A percentile compares a stretch with the other conserved stretches of the same genome.
Evolutionary conservation across 1,139 yeast species (phyloP).

Genomic region (Hemisphaericaspora xylanilytica): DNA sequence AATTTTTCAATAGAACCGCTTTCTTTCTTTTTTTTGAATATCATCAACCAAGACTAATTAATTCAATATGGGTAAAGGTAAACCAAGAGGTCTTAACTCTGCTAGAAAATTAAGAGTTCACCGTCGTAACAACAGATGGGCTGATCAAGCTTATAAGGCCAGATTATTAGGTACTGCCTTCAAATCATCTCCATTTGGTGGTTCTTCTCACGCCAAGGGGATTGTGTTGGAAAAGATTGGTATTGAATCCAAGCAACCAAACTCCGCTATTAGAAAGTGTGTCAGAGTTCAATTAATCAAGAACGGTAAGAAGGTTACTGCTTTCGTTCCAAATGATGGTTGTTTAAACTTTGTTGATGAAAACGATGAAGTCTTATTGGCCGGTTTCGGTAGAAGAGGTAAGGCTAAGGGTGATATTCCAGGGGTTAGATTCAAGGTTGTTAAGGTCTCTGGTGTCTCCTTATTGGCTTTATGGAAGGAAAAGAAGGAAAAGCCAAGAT

Average conservation of each 20-base stretch:
- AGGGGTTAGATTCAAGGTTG: constrained; percentile 99
- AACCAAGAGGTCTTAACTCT: constrained; percentile 98
- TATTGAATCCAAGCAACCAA: constrained; percentile 99
- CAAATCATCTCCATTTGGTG: constrained; percentile 99
- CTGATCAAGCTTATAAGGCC: constrained; percentile 96
- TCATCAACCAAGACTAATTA: constrained; percentile 3
- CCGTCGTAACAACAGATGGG: constrained; percentile 99
- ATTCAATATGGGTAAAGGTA: constrained; percentile 78
- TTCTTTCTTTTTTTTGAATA: constrained; percentile 3
- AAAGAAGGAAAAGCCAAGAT: constrained; percentile 99
- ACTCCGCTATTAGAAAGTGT: constrained; percentile 99
- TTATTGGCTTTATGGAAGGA: constrained; percentile 99
- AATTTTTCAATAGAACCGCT: constrained; percentile 4
- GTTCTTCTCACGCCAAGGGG: constrained; percentile 99
- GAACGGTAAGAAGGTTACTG: constrained; percentile 99
- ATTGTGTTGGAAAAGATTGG: constrained; percentile 99
- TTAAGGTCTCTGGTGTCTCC: constrained; percentile 99
- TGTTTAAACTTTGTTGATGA: constrained; percentile 99
- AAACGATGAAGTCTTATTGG: constrained; percentile 98
- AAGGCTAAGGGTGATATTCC: constrained; percentile 99
- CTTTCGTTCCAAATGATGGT: constrained; percentile 99
- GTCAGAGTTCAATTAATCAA: constrained; percentile 99
- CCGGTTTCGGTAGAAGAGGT: constrained; percentile 99
- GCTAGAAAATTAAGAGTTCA: constrained; percentile 99
- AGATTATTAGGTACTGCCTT: constrained; percentile 99